Evolutionary conservation across 208 protist genomes (phyloP), one percentile per base, ranked within the genome.

Genomic region (Leishmania aethiopica): DNA sequence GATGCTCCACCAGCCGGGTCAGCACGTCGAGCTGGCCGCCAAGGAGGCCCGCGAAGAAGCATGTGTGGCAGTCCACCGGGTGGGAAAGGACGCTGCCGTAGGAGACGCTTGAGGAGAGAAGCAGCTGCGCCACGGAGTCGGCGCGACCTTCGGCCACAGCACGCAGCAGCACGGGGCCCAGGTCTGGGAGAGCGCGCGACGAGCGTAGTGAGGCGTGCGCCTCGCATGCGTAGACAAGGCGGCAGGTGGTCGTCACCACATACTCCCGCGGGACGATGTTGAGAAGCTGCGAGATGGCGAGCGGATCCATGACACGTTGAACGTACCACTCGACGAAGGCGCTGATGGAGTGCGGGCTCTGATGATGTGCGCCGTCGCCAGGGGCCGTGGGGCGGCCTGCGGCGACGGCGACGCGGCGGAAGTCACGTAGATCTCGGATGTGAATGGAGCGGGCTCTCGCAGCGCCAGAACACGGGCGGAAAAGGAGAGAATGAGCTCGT

Each of bases 241-340:
- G 88, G 59, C 90, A 89, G 1, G 91, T 95, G 17, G 91, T 96
- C 11, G 88, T 94, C 15, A 96, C 93, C 60, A 96, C 83, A 83
- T 91, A 93, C 53, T 94, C 91, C 59, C 79, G 82, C 53, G 93
- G 93, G 70, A 94, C 90, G 49, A 95, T 90, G 60, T 88, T 90
- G 11, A 96, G 89, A 49, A 96, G 88, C 80, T 94, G 93, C 47
- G 91, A 92, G 78, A 96, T 91, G 28, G 93, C 91, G 59, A 94
- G 88, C 42, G 93, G 88, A 70, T 96, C 93, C 71, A 96, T 83
- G 53, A 95, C 81, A 45, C 89, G 87, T 66, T 94, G 92, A 32
- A 96, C 88, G 69, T 96, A 96, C 93, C 93, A 96, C 84, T 96
- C 91, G 32, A 96, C 90, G 87, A 96, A 96, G 40, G 84, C 76